Evolutionary conservation across 1,284 basidiomycete genomes (phyloP), one percentile per base, ranked within the genome.

Genomic region (Phenoliferia sp.): DNA sequence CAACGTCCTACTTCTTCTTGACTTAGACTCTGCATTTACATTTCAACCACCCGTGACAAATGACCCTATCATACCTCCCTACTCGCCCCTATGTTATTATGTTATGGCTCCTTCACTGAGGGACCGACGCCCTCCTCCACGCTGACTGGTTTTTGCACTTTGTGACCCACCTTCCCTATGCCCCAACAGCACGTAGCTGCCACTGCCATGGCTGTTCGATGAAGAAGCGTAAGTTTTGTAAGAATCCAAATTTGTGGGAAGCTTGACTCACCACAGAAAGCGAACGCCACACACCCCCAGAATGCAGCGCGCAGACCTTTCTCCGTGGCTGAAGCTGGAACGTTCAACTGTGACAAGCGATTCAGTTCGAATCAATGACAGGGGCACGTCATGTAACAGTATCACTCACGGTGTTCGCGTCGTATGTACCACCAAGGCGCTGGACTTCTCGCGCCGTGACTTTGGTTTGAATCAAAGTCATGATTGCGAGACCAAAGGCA

Each of bases 401-500:
- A 56, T 44, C n/a, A 59, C 61, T n/a, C 36, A 66, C 61, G 22
- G 57, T 29, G n/a, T 67, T 62, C 15, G 59, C 55, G 34, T 64
- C 60, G 57, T 64, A 67, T 28, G 32, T 56, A 15, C 33, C 26
- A 0, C 67, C 67, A n/a, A 63, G 19, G 19, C 33, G 7, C 31
- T 63, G 56, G 22, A 65, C 63, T 9, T 36, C 33, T 22, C 31
- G 31, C 15, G 58, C 32, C 3, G 62, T 64, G 0, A 70, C 69
- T 10, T 48, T 36, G 39, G 62, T 34, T 44, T 69, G 67, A 3
- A 71, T 61, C 33, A 71, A 59, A 33, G 69, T 69, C 35, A 48
- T 60, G 62, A 71, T 67, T 2, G 69, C 69, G 2, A 71, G 44
- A 1, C 69, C 69, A 26, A 71, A 15, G 0, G 54, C 56, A 3